These are phyloP conservation scores for Amanita exitialis DNA, from an alignment of 768 basidiomycete genomes.

Conservation along the genomic window DNA sequence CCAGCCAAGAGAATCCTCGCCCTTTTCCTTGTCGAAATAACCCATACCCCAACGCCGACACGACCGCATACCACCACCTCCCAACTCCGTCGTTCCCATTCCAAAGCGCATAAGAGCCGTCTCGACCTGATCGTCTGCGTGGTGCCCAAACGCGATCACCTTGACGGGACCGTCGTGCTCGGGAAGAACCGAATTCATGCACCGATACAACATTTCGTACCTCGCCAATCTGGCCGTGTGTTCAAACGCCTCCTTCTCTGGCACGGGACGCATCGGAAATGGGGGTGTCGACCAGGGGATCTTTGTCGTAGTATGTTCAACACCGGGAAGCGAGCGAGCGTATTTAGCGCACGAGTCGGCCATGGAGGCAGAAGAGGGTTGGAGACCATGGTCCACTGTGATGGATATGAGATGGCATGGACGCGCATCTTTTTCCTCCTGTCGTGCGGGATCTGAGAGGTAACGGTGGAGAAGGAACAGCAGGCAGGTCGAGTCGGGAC, in stretches of 20 bases:
- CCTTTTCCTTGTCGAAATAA: conserved; percentile 7
- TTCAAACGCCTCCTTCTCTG: conserved; percentile 35
- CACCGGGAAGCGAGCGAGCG: conserved; percentile 28
- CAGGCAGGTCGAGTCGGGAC: conserved; percentile 75
- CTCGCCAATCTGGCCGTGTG: conserved; percentile 48
- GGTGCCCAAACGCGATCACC: conserved; percentile 61
- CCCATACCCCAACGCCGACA: conserved; percentile 80
- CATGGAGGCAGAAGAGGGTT: conserved; percentile 46
- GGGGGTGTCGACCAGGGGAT: conserved; percentile 50
- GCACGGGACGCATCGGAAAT: conserved; percentile 37
- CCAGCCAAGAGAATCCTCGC: conserved; percentile 23
- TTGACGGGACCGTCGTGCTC: conserved; percentile 16
- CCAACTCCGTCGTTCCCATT: conserved; percentile 42
- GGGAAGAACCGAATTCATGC: conserved; percentile 10
- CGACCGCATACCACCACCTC: conserved; percentile 59
- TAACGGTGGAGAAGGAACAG: conserved; percentile 53
- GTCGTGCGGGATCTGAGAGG: conserved; percentile 16
- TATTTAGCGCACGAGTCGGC: conserved; percentile 33
- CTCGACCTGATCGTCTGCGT: conserved; percentile 79
- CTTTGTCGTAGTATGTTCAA: conserved; percentile 34
- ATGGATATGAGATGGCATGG: conserved; percentile 38
- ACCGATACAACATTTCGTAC: conserved; percentile 38
- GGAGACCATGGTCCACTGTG: conserved; percentile 64
- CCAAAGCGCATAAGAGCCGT: conserved; percentile 65
- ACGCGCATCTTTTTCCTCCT: conserved; percentile 1